Conservation (phyloP, 805 yeast genomes). For the Nakazawaea siamensis region DNA sequence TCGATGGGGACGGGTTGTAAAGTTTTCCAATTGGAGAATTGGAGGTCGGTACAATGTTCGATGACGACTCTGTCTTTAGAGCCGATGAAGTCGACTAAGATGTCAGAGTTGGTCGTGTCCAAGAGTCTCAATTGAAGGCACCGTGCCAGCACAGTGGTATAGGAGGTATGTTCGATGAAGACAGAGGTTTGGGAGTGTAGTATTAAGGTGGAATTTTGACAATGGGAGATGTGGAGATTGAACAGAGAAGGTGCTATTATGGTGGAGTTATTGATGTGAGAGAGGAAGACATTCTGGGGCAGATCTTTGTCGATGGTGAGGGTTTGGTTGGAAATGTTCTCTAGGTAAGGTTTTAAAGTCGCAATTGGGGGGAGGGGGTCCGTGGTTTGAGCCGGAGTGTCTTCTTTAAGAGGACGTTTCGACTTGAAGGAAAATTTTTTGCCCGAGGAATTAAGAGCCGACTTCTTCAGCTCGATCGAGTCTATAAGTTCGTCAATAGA, state of each 20-base stretch:
- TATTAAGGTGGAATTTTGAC: slow-evolving; percentile 12
- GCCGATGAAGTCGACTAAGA: slow-evolving; percentile 11
- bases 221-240: slow-evolving; percentile 15
- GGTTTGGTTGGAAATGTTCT: too few relatives aligned
- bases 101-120: slow-evolving; percentile 5
- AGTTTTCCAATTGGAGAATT: too few relatives aligned
- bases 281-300: too few relatives aligned
- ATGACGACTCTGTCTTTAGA: slow-evolving; percentile 16
- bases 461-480: slow-evolving; percentile 15
- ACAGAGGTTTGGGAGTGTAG: slow-evolving; percentile 16
- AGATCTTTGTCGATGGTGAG: too few relatives aligned
- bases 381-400: too few relatives aligned
- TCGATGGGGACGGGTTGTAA: slow-evolving; percentile 15
- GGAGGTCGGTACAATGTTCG: slow-evolving; percentile 15
- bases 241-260: too few relatives aligned
- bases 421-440: slow-evolving; percentile 17
- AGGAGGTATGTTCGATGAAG: slow-evolving; percentile 14
- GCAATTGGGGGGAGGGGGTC: too few relatives aligned
- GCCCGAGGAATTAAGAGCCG: slow-evolving; percentile 6
- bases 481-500: slow-evolving; percentile 14
- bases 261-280: too few relatives aligned
- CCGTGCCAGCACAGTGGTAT: slow-evolving; percentile 5
- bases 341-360: too few relatives aligned
- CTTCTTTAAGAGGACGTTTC: too few relatives aligned
- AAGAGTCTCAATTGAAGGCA: slow-evolving; percentile 23